phyloP scores from a whole-genome alignment of 352 stramenopile genomes.

The Chrysophaeum taylorii region DNA sequence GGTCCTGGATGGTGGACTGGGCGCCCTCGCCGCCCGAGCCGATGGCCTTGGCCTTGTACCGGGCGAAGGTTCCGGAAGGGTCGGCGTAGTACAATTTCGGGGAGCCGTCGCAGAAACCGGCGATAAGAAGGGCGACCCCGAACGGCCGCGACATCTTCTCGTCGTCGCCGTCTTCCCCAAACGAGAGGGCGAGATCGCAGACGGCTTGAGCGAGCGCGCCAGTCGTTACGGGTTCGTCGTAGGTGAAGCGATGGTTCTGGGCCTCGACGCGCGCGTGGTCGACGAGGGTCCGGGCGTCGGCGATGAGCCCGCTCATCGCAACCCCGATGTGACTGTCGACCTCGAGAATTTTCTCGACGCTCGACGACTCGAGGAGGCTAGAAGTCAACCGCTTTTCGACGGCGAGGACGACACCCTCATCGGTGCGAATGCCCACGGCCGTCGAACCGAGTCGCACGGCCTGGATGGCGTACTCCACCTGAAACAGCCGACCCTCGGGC shows the following conservation, averaged over 20 bases:
- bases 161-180: slow-evolving; percentile 84
- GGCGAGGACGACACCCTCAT: slow-evolving; percentile 89
- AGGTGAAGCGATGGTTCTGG: slow-evolving; percentile 96
- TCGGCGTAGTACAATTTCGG: slow-evolving; percentile 92
- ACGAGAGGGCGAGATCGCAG: slow-evolving; percentile 95
- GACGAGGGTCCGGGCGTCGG: slow-evolving; percentile 93
- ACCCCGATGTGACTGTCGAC: slow-evolving; percentile 94
- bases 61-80: slow-evolving; percentile 92
- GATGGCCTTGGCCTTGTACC: slow-evolving; percentile 97
- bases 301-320: slow-evolving; percentile 95
- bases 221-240: slow-evolving; percentile 93
- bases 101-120: slow-evolving; percentile 84
- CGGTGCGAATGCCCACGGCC: slow-evolving; percentile 92
- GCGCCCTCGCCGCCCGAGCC: slow-evolving; percentile 91
- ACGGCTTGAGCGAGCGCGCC: slow-evolving; percentile 94
- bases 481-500: slow-evolving; percentile 95
- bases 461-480: slow-evolving; percentile 97
- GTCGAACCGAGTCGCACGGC: slow-evolving; percentile 86
- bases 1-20: slow-evolving; percentile 93
- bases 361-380: slow-evolving; percentile 77
- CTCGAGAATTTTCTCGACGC: slow-evolving; percentile 99
- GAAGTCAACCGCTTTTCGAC: slow-evolving; percentile 97
- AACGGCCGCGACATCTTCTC: slow-evolving; percentile 91
- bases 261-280: slow-evolving; percentile 97
- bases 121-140: slow-evolving; percentile 92